Evolutionary conservation across 1,139 yeast genomes (phyloP).

Genomic region (Suhomyces atakaporum): DNA sequence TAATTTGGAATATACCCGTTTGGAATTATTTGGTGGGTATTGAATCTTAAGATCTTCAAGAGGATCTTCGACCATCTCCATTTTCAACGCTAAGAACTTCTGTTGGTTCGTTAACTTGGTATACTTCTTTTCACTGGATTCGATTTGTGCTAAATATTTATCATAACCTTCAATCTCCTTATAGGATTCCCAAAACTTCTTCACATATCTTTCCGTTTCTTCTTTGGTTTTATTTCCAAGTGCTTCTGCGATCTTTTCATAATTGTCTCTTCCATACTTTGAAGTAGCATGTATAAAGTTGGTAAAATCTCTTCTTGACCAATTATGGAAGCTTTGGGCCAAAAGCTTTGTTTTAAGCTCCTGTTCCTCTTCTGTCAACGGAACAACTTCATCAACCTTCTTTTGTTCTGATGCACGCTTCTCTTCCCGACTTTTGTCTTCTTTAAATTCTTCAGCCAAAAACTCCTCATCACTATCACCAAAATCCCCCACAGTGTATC

Average conservation of each 20-base stretch:
- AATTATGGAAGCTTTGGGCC: constrained; percentile 59
- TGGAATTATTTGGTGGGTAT: constrained; percentile 92
- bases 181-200: constrained; percentile 65
- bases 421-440: constrained; percentile 51
- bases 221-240: constrained; percentile 67
- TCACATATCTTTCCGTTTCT: constrained; percentile 66
- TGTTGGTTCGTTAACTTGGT: constrained; percentile 63
- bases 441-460: constrained; percentile 55
- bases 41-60: constrained; percentile 72
- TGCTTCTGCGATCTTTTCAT: constrained; percentile 61
- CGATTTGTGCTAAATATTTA: constrained; percentile 63
- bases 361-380: constrained; percentile 70
- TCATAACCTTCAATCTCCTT: constrained; percentile 74
- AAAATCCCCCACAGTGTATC: constrained; percentile 58
- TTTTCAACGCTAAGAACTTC: constrained; percentile 61
- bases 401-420: constrained; percentile 61
- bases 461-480: constrained; percentile 60
- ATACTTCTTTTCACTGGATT: constrained; percentile 73
- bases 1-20: constrained; percentile 75
- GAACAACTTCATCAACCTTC: constrained; percentile 63
- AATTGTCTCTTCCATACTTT: constrained; percentile 69
- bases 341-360: constrained; percentile 54
- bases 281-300: constrained; percentile 62
- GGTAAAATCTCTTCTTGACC: constrained; percentile 74
- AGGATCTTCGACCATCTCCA: constrained; percentile 67